Conservation (phyloP, 2,329 filamentous ascomycete genomes). For the Myriosclerotinia duriaeana region DNA sequence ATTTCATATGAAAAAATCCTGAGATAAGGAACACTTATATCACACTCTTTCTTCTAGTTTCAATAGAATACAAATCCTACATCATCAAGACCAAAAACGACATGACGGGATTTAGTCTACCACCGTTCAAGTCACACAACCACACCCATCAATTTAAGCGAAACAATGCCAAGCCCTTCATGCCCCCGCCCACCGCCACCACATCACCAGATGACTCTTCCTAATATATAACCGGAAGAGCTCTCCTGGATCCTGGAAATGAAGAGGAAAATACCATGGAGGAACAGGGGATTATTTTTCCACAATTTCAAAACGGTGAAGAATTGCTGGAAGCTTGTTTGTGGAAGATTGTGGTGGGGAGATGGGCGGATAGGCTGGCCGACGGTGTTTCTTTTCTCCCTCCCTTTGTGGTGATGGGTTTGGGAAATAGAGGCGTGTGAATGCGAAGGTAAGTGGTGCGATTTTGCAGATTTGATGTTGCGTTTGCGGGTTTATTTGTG, state of each 20-base stretch:
- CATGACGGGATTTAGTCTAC: too few species aligned
- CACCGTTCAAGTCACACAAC: not conserved
- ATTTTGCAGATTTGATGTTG: not conserved
- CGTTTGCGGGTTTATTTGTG: too few species aligned
- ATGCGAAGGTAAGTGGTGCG: not conserved
- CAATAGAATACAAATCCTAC: too few species aligned
- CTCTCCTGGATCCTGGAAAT: not conserved
- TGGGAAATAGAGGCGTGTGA: not conserved
- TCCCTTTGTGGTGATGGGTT: too few species aligned
- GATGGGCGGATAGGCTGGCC: constrained; percentile 9
- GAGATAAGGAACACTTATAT: too few species aligned
- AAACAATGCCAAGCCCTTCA: not conserved
- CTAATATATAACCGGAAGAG: constrained; percentile 5
- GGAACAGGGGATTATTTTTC: too few species aligned
- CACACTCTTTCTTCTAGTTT: too few species aligned
- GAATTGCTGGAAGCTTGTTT: not conserved
- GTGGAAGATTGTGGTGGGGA: not conserved
- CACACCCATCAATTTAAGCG: not conserved
- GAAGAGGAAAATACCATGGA: not conserved
- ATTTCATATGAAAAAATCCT: too few species aligned
- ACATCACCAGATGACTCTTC: not conserved
- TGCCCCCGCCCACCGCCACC: not conserved
- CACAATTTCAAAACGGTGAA: not conserved
- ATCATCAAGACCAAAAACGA: too few species aligned
- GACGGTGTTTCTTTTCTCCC: constrained; percentile 16